These are phyloP conservation scores for Tetrapisispora iriomotensis DNA, from an alignment of 805 yeast species.

Conservation along the genomic window DNA sequence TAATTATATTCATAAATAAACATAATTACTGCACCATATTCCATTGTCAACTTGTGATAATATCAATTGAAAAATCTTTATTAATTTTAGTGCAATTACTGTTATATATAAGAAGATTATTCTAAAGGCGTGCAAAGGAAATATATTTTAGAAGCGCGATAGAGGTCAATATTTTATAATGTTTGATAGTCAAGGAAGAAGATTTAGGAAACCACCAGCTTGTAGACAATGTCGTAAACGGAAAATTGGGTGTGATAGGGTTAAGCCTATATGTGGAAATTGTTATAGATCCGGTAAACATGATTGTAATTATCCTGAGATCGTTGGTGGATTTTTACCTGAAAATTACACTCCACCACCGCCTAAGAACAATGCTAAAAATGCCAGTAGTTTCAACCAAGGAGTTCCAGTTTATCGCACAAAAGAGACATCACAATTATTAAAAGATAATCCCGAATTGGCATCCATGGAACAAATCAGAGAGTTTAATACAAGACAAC, in stretches of 20 bases:
- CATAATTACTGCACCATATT: too few relatives aligned
- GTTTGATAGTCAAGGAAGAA: slow-evolving; percentile 12
- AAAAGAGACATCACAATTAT: slow-evolving; percentile 3
- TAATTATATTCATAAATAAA: too few relatives aligned
- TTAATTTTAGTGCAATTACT: too few relatives aligned
- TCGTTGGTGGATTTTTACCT: slow-evolving; percentile 8
- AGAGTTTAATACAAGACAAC: slow-evolving; percentile 23
- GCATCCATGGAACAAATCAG: slow-evolving; percentile 23
- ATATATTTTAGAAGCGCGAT: too few relatives aligned
- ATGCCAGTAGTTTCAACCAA: not conserved
- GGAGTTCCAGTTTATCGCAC: slow-evolving; percentile 4
- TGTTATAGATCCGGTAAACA: slow-evolving; percentile 24
- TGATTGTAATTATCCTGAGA: slow-evolving; percentile 25
- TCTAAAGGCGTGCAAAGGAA: too few relatives aligned
- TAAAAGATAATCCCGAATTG: slow-evolving; percentile 5
- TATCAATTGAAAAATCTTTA: too few relatives aligned
- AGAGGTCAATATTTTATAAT: too few relatives aligned
- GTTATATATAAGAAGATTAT: too few relatives aligned
- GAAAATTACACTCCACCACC: slow-evolving; percentile 20
- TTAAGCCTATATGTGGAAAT: slow-evolving; percentile 34
- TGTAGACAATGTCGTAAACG: slow-evolving; percentile 27
- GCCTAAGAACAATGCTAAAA: not conserved
- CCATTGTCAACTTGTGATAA: too few relatives aligned
- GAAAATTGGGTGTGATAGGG: slow-evolving; percentile 35
- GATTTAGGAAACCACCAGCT: slow-evolving; percentile 23